phyloP scores from a whole-genome alignment of 352 stramenopile species.

The Thraustochytrium sp. region DNA sequence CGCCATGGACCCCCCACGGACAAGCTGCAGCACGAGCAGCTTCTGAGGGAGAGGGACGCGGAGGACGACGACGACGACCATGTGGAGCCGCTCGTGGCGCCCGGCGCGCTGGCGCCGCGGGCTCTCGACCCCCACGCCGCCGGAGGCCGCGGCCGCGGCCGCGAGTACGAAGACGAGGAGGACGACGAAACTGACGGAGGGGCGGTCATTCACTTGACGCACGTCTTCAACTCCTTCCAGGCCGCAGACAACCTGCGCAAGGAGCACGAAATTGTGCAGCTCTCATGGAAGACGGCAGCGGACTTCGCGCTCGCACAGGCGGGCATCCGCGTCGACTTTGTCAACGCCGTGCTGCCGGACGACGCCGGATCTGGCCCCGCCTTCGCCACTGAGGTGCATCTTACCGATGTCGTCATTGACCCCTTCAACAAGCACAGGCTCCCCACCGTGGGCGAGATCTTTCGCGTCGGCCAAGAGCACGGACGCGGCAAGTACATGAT shows the following conservation, averaged over 20 bases:
- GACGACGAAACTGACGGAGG: too few relatives aligned
- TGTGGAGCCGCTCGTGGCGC: background rate
- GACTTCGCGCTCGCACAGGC: background rate
- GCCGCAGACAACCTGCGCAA: background rate
- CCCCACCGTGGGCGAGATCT: slow-evolving; percentile 20
- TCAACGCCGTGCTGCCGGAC: slow-evolving; percentile 17
- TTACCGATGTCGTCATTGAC: slow-evolving; percentile 18
- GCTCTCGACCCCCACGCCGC: background rate
- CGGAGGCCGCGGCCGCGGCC: background rate
- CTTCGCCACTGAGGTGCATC: background rate
- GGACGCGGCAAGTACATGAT: background rate
- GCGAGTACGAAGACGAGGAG: background rate
- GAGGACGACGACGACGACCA: background rate
- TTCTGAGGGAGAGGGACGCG: too few relatives aligned
- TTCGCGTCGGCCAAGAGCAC: background rate
- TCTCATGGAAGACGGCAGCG: slow-evolving; percentile 20
- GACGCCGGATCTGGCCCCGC: background rate
- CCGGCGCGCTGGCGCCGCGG: too few relatives aligned
- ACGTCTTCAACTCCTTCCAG: slow-evolving; percentile 35
- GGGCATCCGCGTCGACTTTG: slow-evolving; percentile 25
- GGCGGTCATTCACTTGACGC: slow-evolving; percentile 37
- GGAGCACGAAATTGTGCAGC: slow-evolving; percentile 22
- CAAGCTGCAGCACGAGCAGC: too few relatives aligned
- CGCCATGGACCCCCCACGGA: too few relatives aligned
- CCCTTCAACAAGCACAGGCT: background rate